Evolutionary conservation across 305 asterid species (phyloP).

Genomic region (Rubia peregrina): DNA sequence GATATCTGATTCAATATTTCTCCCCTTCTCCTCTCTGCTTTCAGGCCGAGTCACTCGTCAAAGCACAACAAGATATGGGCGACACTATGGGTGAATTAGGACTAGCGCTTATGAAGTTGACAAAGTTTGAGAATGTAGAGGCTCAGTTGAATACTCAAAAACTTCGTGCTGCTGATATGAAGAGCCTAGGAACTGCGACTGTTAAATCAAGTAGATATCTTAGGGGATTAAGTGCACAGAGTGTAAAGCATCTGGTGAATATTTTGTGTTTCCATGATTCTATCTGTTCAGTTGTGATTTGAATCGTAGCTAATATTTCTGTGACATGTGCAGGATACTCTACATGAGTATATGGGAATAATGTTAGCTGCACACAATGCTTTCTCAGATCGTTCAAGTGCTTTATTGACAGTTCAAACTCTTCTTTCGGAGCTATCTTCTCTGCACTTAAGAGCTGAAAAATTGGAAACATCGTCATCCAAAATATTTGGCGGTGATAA

Average conservation of each 20-base stretch:
- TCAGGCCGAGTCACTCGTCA: slow-evolving; percentile 85
- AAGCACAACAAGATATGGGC: slow-evolving; percentile 84
- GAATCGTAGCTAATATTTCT: neutral
- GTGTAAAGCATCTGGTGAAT: slow-evolving; percentile 74
- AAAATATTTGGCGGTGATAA: slow-evolving; percentile 78
- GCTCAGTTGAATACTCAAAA: slow-evolving; percentile 53
- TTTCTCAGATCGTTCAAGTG: slow-evolving; percentile 89
- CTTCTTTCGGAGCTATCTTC: slow-evolving; percentile 80
- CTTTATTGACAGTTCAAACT: slow-evolving; percentile 84
- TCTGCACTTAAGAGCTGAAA: slow-evolving; percentile 71
- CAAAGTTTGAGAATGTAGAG: slow-evolving; percentile 80
- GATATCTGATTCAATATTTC: neutral
- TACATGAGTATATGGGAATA: slow-evolving; percentile 85
- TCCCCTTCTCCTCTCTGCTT: slow-evolving; percentile 8
- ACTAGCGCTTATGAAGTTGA: slow-evolving; percentile 67
- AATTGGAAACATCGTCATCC: slow-evolving; percentile 69
- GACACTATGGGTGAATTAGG: slow-evolving; percentile 92
- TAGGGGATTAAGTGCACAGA: slow-evolving; percentile 66
- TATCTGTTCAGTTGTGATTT: neutral
- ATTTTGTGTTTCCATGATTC: slow-evolving; percentile 11
- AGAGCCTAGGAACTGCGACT: slow-evolving; percentile 75
- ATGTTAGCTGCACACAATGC: slow-evolving; percentile 75
- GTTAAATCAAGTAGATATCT: slow-evolving; percentile 79
- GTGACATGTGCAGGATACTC: slow-evolving; percentile 50
- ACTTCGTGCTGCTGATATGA: slow-evolving; percentile 72